These are phyloP conservation scores for Leishmania turanica DNA, from an alignment of 208 protist genomes.

Conservation along the genomic window DNA sequence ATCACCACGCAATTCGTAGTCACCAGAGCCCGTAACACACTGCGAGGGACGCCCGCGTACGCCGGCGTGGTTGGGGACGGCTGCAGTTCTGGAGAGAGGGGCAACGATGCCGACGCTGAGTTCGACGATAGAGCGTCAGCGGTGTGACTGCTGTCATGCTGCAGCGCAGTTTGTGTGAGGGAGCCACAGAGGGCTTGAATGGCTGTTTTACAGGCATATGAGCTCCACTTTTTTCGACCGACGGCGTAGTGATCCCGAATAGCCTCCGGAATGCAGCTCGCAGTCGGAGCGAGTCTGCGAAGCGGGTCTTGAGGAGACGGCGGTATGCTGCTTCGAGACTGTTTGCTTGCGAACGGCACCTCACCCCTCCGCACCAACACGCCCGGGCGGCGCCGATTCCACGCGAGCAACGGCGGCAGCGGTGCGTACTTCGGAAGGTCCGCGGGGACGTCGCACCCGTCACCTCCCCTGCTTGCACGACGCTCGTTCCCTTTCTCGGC, in stretches of 20 bases:
- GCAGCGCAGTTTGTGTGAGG: not conserved
- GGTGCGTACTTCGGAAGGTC: slow-evolving; percentile 38
- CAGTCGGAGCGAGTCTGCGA: slow-evolving; percentile 3
- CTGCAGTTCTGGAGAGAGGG: not conserved
- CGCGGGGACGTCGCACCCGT: slow-evolving; percentile 11
- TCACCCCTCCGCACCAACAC: not conserved
- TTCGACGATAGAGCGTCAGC: not conserved
- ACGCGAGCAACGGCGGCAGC: slow-evolving; percentile 41
- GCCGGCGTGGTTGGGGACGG: not conserved
- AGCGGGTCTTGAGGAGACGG: slow-evolving; percentile 5
- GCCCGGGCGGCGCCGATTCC: slow-evolving; percentile 6
- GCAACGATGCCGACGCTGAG: not conserved
- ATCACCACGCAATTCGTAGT: slow-evolving; percentile 6
- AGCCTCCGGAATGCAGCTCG: slow-evolving; percentile 1
- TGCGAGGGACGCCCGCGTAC: not conserved
- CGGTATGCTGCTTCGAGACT: not conserved
- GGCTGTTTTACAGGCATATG: not conserved
- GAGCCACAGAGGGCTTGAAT: not conserved
- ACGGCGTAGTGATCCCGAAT: slow-evolving; percentile 1
- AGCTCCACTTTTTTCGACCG: not conserved
- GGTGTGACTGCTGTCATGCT: not conserved
- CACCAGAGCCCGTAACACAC: not conserved
- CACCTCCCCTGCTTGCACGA: not conserved
- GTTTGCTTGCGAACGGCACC: not conserved
- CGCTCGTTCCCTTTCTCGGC: not conserved